Conservation (phyloP, 2,329 filamentous ascomycete genomes). For the Exophiala sp. region DNA sequence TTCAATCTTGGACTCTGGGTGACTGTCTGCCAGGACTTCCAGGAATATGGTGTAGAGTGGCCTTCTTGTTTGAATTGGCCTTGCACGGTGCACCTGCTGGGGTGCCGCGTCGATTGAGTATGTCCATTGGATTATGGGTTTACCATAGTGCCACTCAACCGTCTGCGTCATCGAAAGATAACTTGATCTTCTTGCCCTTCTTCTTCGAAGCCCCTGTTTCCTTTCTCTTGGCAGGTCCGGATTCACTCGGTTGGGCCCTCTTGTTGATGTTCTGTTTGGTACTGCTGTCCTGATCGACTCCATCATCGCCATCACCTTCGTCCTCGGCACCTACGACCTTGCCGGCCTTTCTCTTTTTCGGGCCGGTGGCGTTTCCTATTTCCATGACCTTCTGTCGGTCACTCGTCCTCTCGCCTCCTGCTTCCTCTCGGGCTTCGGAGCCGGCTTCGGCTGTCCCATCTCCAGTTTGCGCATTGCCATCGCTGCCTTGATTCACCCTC, state of each 20-base stretch:
- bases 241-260: slow-evolving; percentile 1
- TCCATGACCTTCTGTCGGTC: slow-evolving; percentile 22
- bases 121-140: background rate
- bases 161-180: slow-evolving; percentile 28
- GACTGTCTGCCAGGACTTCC: too few species aligned
- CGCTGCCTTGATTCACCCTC: slow-evolving; percentile 12
- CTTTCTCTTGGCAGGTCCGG: slow-evolving; percentile 6
- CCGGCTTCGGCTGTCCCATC: background rate
- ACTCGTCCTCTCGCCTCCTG: background rate
- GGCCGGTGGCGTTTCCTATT: slow-evolving; percentile 13
- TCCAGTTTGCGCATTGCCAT: background rate
- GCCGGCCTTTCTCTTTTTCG: slow-evolving; percentile 26
- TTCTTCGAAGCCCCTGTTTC: slow-evolving; percentile 14
- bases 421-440: background rate
- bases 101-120: too few species aligned
- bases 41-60: too few species aligned
- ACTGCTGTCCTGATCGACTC: slow-evolving; percentile 1
- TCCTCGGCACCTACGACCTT: slow-evolving; percentile 25
- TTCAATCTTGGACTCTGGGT: too few species aligned
- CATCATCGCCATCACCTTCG: background rate
- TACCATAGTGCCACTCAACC: background rate
- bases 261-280: slow-evolving; percentile 4
- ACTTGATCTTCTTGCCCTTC: slow-evolving; percentile 29
- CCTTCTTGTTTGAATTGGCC: too few species aligned
- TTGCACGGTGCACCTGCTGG: too few species aligned